A percentile compares a stretch with the other conserved stretches of the same genome.
Evolutionary conservation across 768 basidiomycete species (phyloP).

Genomic region (Collybia mongolica): DNA sequence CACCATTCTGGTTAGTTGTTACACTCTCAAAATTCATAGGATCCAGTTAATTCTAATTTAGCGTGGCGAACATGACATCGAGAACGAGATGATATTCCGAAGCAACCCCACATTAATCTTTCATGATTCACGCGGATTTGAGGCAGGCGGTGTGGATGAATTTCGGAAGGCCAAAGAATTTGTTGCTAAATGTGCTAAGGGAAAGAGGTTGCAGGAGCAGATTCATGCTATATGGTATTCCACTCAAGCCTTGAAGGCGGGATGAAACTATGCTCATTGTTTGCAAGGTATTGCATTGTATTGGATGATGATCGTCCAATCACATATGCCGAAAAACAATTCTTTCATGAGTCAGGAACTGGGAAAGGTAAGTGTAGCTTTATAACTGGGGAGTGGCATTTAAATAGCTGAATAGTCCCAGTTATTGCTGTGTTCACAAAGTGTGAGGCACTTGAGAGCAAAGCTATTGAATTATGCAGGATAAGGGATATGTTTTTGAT

Average conservation of each 20-base stretch:
- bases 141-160: conserved; percentile 29
- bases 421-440: conserved; percentile 34
- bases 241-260: background rate
- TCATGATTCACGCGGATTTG: conserved; percentile 42
- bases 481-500: too few relatives aligned
- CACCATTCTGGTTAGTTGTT: too few relatives aligned
- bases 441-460: too few relatives aligned
- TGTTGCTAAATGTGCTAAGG: conserved; percentile 20
- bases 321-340: conserved; percentile 23
- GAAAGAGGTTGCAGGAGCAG: conserved; percentile 16
- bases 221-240: conserved; percentile 39
- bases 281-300: conserved; percentile 38
- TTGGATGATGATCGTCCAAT: too few relatives aligned
- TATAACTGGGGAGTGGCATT: background rate
- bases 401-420: conserved; percentile 28
- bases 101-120: too few relatives aligned
- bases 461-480: too few relatives aligned
- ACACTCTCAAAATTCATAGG: too few relatives aligned
- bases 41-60: conserved; percentile 7
- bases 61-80: conserved; percentile 34
- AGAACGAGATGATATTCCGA: too few relatives aligned
- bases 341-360: conserved; percentile 24
- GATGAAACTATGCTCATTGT: background rate
- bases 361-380: conserved; percentile 19
- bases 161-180: conserved; percentile 27